These are phyloP conservation scores for Lactarius sanguifluus DNA, from an alignment of 768 basidiomycete species.

Conservation along the genomic window DNA sequence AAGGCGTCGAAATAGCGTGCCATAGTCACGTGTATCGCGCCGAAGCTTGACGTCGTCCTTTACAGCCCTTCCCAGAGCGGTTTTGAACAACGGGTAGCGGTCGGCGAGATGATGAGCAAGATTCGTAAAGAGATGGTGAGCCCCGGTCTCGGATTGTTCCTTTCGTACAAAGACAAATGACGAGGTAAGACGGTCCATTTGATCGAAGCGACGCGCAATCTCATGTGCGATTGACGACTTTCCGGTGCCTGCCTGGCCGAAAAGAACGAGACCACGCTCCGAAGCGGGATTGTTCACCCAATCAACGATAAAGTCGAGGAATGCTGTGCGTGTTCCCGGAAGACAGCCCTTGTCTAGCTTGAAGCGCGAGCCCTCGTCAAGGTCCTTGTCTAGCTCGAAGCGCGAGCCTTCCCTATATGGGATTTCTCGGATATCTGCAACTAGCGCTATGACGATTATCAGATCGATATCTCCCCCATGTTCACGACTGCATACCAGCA, in stretches of 20 bases:
- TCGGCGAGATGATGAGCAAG: neutral
- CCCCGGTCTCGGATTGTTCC: neutral
- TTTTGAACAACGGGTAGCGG: neutral
- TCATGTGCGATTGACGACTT: neutral
- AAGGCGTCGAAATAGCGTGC: neutral
- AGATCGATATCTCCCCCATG: no score
- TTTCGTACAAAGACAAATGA: neutral
- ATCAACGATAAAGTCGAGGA: neutral
- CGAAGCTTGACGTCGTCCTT: neutral
- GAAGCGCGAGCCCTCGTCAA: no score
- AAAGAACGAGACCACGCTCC: neutral
- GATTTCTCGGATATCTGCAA: no score
- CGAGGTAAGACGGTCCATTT: neutral
- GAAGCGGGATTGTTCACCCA: neutral
- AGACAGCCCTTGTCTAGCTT: no score
- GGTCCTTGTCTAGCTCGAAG: no score
- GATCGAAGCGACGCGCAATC: neutral
- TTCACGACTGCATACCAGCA: neutral
- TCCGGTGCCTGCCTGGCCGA: neutral
- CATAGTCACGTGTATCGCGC: neutral
- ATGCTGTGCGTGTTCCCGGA: neutral
- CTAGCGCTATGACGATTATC: no score
- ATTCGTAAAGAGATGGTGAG: slow-evolving; percentile 2
- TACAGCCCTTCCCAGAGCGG: neutral
- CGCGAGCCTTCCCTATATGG: no score